Evolutionary conservation across 768 basidiomycete genomes (phyloP).

Genomic region (Tulasnella sp.): DNA sequence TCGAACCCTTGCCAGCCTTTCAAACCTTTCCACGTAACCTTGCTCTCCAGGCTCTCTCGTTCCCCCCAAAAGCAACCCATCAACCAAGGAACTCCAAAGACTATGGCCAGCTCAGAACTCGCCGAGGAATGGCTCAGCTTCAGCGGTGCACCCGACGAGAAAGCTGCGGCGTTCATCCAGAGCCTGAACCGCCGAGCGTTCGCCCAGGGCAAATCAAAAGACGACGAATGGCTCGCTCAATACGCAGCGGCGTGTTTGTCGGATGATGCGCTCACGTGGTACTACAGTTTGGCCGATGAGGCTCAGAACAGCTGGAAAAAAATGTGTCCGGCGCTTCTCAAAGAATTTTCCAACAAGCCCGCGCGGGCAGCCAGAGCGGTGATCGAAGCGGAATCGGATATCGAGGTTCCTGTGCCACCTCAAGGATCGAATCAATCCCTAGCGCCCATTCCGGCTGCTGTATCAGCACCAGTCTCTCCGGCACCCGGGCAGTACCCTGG

Average conservation of each 20-base stretch:
- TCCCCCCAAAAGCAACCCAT: too few relatives aligned
- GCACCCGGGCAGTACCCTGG: not conserved
- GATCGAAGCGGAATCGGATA: not conserved
- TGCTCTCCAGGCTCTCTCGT: too few relatives aligned
- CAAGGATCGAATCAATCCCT: not conserved
- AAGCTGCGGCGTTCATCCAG: not conserved
- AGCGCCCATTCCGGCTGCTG: not conserved
- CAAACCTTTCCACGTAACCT: too few relatives aligned
- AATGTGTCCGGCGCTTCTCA: not conserved
- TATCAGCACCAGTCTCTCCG: not conserved
- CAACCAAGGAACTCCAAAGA: not conserved
- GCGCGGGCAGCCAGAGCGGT: not conserved
- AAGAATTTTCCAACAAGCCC: not conserved
- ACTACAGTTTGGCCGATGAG: not conserved
- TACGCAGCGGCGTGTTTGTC: not conserved
- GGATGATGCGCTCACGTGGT: not conserved
- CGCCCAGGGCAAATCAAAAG: not conserved
- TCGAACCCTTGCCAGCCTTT: too few relatives aligned
- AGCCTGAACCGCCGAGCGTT: not conserved
- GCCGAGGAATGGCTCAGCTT: not conserved
- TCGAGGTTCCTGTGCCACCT: not conserved
- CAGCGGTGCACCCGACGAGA: not conserved
- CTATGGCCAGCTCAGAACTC: not conserved
- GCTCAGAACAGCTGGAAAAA: not conserved
- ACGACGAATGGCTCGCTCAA: constrained; percentile 5